phyloP scores from a whole-genome alignment of 2,329 filamentous ascomycete genomes.

The Trichoderma afroharzianum region DNA sequence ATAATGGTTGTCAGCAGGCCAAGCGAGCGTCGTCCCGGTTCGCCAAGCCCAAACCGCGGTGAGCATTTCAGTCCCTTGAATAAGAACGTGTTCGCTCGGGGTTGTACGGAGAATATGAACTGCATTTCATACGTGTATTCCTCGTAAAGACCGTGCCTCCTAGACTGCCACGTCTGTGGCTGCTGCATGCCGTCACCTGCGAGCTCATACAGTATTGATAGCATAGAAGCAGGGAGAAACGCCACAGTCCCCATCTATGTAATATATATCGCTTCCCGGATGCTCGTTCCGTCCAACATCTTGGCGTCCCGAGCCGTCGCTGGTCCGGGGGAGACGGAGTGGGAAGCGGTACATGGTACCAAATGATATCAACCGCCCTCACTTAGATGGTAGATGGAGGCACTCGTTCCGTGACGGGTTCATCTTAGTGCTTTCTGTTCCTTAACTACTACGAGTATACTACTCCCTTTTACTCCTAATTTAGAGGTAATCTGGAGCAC shows the following conservation, averaged over 20 bases:
- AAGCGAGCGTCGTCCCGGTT: neutral
- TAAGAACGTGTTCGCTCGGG: constrained; percentile 2
- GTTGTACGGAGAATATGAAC: neutral
- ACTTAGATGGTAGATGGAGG: neutral
- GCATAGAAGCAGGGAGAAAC: neutral
- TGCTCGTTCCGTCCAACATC: neutral
- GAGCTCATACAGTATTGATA: neutral
- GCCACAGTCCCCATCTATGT: neutral
- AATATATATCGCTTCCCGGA: neutral
- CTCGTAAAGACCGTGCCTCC: neutral
- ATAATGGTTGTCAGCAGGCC: constrained; percentile 3
- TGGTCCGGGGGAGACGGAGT: neutral
- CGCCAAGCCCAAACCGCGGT: constrained; percentile 11
- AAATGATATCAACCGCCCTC: neutral
- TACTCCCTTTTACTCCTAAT: neutral
- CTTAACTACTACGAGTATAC: neutral
- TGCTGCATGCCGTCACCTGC: constrained; percentile 2
- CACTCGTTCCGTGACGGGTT: neutral
- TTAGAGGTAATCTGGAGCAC: neutral
- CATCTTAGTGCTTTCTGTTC: neutral
- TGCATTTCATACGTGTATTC: neutral
- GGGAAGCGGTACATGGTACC: neutral
- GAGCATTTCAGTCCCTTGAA: neutral
- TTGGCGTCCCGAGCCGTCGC: neutral
- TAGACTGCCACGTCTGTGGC: constrained; percentile 7